phyloP scores from a whole-genome alignment of 2,329 filamentous ascomycete genomes.

The Hyphodiscus sp. region DNA sequence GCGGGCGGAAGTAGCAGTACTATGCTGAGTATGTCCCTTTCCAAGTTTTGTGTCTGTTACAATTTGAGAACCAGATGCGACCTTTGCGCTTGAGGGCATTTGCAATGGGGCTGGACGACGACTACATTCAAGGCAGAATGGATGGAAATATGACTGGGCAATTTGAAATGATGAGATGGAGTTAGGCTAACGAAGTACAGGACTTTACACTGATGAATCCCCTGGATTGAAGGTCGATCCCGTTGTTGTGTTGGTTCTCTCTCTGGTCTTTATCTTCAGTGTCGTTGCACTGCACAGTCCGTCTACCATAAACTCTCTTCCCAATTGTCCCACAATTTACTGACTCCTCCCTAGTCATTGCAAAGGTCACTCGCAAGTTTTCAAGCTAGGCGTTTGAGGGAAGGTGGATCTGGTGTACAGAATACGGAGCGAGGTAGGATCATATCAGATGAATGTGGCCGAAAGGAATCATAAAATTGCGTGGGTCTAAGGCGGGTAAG shows the following conservation, averaged over 20 bases:
- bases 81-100: not conserved
- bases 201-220: constrained; percentile 96
- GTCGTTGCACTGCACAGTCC: constrained; percentile 95
- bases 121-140: no score
- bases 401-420: not conserved
- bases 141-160: not conserved
- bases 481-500: not conserved
- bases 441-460: constrained; percentile 2
- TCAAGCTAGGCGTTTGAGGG: constrained; percentile 32
- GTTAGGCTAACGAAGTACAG: constrained; percentile 35
- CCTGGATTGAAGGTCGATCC: constrained; percentile 97
- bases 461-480: not conserved
- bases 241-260: constrained; percentile 92
- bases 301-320: constrained; percentile 32
- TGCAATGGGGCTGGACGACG: no score
- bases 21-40: constrained; percentile 75
- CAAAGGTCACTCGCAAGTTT: constrained; percentile 90
- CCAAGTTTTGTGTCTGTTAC: not conserved
- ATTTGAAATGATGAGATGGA: not conserved
- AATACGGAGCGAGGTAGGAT: not conserved
- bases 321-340: not conserved
- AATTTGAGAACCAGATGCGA: not conserved
- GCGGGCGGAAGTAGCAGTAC: constrained; percentile 95
- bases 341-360: constrained; percentile 61
- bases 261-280: constrained; percentile 97